phyloP scores from a whole-genome alignment of 208 protist species.

The Trypanosoma vivax region DNA sequence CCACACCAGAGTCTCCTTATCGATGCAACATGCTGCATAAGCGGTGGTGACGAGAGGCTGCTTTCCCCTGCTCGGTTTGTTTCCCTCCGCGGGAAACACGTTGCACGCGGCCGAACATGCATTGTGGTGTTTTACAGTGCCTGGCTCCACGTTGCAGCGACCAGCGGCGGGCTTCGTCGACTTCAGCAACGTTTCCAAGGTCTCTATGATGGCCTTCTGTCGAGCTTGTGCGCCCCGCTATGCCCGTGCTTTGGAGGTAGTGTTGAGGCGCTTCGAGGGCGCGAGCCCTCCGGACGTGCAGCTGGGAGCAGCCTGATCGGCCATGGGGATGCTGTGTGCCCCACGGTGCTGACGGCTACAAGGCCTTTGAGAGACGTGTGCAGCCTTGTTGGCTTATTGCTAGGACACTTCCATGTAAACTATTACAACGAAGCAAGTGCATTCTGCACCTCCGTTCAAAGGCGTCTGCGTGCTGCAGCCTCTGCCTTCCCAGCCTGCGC shows the following conservation, averaged over 20 bases:
- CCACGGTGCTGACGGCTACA: conserved; percentile 21
- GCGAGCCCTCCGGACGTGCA: conserved; percentile 15
- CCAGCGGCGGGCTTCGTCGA: conserved; percentile 2
- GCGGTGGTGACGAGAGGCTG: conserved; percentile 1
- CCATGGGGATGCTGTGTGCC: conserved; percentile 4
- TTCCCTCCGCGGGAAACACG: conserved; percentile 3
- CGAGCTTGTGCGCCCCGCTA: conserved; percentile 6
- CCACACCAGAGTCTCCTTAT: conserved; percentile 48
- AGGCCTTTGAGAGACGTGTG: conserved; percentile 35
- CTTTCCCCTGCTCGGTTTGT: conserved; percentile 5
- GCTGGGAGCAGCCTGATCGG: neutral
- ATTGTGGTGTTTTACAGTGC: conserved; percentile 28
- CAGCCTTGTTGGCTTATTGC: conserved; percentile 40
- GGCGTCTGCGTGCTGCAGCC: too few species aligned
- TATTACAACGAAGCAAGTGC: conserved; percentile 38
- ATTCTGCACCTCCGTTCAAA: conserved; percentile 16
- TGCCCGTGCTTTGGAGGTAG: conserved; percentile 33
- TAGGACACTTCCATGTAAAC: conserved; percentile 32
- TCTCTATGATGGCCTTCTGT: conserved; percentile 6
- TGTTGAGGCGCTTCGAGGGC: conserved; percentile 20
- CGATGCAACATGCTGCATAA: conserved; percentile 52
- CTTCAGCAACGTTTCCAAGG: conserved; percentile 10
- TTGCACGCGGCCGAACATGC: conserved; percentile 14
- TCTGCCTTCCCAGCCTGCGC: too few species aligned
- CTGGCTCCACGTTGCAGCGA: conserved; percentile 27